Evolutionary conservation across 139 green algal genomes (phyloP).

Genomic region (Desmodesmus armatus): DNA sequence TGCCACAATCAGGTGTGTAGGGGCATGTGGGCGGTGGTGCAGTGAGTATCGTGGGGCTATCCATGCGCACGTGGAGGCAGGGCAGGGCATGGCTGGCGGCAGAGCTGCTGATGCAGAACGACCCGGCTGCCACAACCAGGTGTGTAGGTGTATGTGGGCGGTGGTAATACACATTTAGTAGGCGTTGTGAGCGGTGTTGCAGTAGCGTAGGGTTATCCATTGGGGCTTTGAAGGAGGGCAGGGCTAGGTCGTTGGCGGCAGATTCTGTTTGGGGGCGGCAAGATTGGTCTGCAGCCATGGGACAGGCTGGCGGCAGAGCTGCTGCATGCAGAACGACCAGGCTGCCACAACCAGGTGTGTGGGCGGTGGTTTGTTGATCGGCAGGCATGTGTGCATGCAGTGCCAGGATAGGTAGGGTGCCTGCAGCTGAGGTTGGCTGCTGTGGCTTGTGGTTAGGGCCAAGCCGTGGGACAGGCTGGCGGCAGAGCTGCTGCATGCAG

Average conservation of each 20-base stretch:
- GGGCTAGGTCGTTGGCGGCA: too few relatives aligned
- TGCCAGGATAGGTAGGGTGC: too few relatives aligned
- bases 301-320: constrained; percentile 68
- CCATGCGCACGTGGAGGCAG: too few relatives aligned
- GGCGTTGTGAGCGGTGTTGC: too few relatives aligned
- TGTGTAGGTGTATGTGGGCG: constrained; percentile 8
- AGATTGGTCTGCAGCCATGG: too few relatives aligned
- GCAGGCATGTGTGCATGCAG: too few relatives aligned
- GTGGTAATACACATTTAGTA: too few relatives aligned
- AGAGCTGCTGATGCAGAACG: constrained; percentile 72
- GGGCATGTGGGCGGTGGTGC: not conserved
- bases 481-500: constrained; percentile 69
- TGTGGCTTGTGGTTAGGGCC: constrained; percentile 65
- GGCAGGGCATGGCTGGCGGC: constrained; percentile 64
- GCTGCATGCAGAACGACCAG: constrained; percentile 79
- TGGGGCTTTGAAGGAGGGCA: too few relatives aligned
- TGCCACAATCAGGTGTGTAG: constrained; percentile 92
- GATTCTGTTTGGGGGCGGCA: too few relatives aligned
- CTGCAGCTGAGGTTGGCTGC: constrained; percentile 71
- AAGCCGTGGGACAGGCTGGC: constrained; percentile 60
- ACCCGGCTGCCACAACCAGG: constrained; percentile 96
- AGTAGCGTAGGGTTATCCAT: too few relatives aligned
- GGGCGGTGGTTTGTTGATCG: too few relatives aligned
- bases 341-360: constrained; percentile 93
- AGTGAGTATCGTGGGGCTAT: too few relatives aligned